Evolutionary conservation across 768 basidiomycete species (phyloP).

Genomic region (Suillus occidentalis): DNA sequence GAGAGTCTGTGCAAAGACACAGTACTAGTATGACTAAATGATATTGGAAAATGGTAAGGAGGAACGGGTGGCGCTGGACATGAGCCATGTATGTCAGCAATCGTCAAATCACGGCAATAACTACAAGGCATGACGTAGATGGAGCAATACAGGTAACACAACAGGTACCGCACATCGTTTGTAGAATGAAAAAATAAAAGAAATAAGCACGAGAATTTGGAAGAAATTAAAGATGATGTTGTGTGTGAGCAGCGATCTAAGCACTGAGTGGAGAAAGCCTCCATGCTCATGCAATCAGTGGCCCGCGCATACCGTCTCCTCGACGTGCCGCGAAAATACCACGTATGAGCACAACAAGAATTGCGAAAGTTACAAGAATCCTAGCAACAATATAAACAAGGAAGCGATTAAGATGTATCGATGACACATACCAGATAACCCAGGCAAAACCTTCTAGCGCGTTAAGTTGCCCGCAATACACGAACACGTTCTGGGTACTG

Average conservation of each 20-base stretch:
- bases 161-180: not conserved
- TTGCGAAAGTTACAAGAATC: slow-evolving; percentile 60
- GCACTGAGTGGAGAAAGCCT: not conserved
- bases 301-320: slow-evolving; percentile 67
- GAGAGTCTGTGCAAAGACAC: not conserved
- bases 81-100: not conserved
- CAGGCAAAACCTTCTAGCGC: slow-evolving; percentile 76
- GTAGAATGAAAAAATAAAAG: not conserved
- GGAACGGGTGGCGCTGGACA: not conserved
- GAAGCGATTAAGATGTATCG: not conserved
- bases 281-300: slow-evolving; percentile 40
- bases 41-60: not conserved
- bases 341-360: slow-evolving; percentile 59
- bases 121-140: not conserved
- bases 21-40: not conserved
- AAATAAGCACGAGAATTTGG: too few species aligned
- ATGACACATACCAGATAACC: slow-evolving; percentile 59
- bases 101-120: not conserved
- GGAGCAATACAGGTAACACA: not conserved
- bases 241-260: not conserved
- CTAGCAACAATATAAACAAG: slow-evolving; percentile 34
- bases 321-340: slow-evolving; percentile 58
- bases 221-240: not conserved
- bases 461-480: slow-evolving; percentile 76
- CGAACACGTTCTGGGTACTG: slow-evolving; percentile 44